Base-by-base conservation (phyloP, 805 yeast species). In the Suhomyces vadensis region DNA sequence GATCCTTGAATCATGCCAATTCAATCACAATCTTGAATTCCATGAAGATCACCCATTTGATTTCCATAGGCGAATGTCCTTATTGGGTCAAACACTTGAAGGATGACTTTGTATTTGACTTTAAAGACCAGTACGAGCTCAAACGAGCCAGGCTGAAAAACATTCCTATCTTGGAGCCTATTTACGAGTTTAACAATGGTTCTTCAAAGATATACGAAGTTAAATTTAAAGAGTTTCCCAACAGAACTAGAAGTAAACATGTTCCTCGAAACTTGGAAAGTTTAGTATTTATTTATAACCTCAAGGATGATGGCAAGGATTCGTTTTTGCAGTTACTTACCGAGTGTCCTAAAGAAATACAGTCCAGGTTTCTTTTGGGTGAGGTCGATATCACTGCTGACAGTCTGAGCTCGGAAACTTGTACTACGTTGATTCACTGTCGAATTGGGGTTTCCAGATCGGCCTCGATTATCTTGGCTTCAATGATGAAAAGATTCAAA, bases 401-500 rank as follows among this genome's bases (percentile, higher is more conserved):
- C 23, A 26, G 14, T 10, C 10, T 8, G 39, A 43, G 7, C 40
- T 41, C 7, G 16, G 39, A 16, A 16, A 35, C 20, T 29, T 35
- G 8, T 6, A 50, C 51, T 31, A 56, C 66, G 1, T 48, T 70
- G 43, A 60, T 66, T 13, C 74, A 70, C 48, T 70, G 75, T 49
- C 59, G 65, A 21, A 69, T 70, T 35, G 75, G 75, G 0, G 75
- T 70, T 13, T 67, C 73, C 4, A 53, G 75, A 26, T 67, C 72
- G n/a, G 75, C 74, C 4, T 60, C 73, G 9, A 60, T 70, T 35
- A 64, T 68, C 4, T 60, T 70, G 36, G 74, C 74, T 1, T 61
- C 64, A 41, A 57, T 68, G 26, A 70, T 70, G 74, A 58, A 63
- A 37, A 56, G 61, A 33, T 56, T 56, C 37, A 51, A 53, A 21